These are phyloP conservation scores for Gyrodon lividus DNA, from an alignment of 768 basidiomycete species.

Conservation along the genomic window DNA sequence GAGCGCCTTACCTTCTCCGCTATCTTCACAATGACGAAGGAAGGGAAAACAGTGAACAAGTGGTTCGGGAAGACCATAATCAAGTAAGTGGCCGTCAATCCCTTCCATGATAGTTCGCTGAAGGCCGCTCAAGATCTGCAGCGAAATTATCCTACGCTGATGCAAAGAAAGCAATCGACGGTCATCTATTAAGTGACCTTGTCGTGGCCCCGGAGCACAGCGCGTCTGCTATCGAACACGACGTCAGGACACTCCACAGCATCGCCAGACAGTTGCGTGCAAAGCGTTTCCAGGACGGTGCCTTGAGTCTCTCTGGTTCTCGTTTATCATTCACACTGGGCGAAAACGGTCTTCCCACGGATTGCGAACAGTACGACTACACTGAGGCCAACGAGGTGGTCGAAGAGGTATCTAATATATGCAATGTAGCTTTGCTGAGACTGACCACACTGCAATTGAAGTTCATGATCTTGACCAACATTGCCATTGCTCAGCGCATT, in stretches of 20 bases:
- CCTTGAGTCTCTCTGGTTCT: constrained; percentile 66
- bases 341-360: constrained; percentile 72
- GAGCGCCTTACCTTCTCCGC: constrained; percentile 92
- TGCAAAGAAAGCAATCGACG: constrained; percentile 82
- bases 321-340: constrained; percentile 79
- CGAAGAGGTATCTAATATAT: constrained; percentile 67
- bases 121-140: constrained; percentile 59
- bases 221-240: constrained; percentile 63
- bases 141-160: constrained; percentile 82
- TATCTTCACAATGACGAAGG: constrained; percentile 80
- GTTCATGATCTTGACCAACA: constrained; percentile 95
- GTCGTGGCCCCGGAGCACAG: constrained; percentile 57
- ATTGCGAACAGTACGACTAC: constrained; percentile 66
- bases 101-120: neutral
- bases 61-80: constrained; percentile 95
- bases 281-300: constrained; percentile 77
- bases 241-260: constrained; percentile 66
- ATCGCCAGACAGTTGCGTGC: constrained; percentile 72
- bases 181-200: constrained; percentile 53
- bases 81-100: constrained; percentile 50
- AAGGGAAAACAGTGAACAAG: constrained; percentile 80
- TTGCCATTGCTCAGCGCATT: constrained; percentile 87
- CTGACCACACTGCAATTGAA: constrained; percentile 28
- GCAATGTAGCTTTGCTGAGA: neutral
- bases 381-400: constrained; percentile 78